Base-by-base conservation (phyloP, 345 rosid genomes). In the Abelmoschus esculentus region DNA sequence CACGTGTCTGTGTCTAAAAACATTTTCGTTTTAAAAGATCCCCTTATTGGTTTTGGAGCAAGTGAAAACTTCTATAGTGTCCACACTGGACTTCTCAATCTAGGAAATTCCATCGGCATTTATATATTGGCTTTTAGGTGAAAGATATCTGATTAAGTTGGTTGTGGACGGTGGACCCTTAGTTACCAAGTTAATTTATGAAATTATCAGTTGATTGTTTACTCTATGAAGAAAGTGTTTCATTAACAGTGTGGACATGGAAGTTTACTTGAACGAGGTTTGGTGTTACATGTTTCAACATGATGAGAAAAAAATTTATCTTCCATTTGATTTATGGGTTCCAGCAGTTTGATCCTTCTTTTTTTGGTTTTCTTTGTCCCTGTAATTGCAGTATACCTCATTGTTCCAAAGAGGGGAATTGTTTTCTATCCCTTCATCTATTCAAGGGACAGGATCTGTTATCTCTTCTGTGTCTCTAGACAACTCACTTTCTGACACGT, bases 401-500 rank as follows among this genome's bases (percentile, higher is more conserved):
- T 74, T 93, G 46, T 93, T 91, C 77, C 85, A 77, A 81, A 86
- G 96, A 83, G 91, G 89, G 73, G 96, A 93, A 70, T 72, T 84
- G 63, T 90, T 79, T 70, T 83, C 97, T 66, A 74, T 87, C 67
- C 87, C 98, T 63, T 85, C 96, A 64, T 83, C 96, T 38, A 84
- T 88, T 75, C 89, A 88, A 77, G 95, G 91, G 77, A 76, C 89
- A 44, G 81, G 90, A 71, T 83, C 98, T 31, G 76, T 85, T 63
- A 80, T 86, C 68, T 77, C 97, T 56, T 67, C 91, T 68, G 76
- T 82, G n/a, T 88, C 96, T 2, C 87, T 82, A 40, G 98, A 89
- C 73, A 86, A 87, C 86, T 88, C 95, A 76, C 87, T 93, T 28
- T 84, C 97, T 72, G 95, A 87, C 75, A 89, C 85, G 75, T 93